Conservation (phyloP, 202 grass and related monocot genomes). For the Saccharum hybrid region DNA sequence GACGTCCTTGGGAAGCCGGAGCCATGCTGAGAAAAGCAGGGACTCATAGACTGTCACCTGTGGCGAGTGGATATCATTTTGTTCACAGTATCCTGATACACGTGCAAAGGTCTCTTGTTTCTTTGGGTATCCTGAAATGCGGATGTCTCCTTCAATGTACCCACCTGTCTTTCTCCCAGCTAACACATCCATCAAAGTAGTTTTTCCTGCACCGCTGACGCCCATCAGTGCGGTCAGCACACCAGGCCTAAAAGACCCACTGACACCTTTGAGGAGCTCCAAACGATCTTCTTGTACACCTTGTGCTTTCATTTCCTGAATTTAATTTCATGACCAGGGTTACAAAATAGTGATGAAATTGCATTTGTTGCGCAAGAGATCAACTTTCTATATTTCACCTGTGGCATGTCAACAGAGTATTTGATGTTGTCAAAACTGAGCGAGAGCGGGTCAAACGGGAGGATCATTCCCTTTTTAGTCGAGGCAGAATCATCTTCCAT, state of each 20-base stretch:
- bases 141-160: constrained; percentile 77
- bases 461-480: constrained; percentile 72
- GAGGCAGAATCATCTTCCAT: constrained; percentile 36
- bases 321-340: constrained; percentile 31
- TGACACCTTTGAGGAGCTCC: constrained; percentile 68
- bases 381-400: constrained; percentile 46
- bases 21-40: constrained; percentile 71
- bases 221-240: constrained; percentile 81
- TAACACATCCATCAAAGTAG: constrained; percentile 85
- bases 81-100: constrained; percentile 81
- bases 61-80: constrained; percentile 90
- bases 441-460: constrained; percentile 69
- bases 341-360: constrained; percentile 19
- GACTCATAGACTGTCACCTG: constrained; percentile 84
- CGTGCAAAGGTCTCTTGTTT: constrained; percentile 67
- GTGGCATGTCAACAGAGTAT: constrained; percentile 90
- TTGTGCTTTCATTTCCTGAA: constrained; percentile 90
- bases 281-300: constrained; percentile 70
- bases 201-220: constrained; percentile 79
- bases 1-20: constrained; percentile 64
- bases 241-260: constrained; percentile 73
- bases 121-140: constrained; percentile 54
- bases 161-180: constrained; percentile 78
- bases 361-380: background rate
- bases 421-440: constrained; percentile 70